Conservation (phyloP, 2,329 filamentous ascomycete species). For the Penicillium sp. region DNA sequence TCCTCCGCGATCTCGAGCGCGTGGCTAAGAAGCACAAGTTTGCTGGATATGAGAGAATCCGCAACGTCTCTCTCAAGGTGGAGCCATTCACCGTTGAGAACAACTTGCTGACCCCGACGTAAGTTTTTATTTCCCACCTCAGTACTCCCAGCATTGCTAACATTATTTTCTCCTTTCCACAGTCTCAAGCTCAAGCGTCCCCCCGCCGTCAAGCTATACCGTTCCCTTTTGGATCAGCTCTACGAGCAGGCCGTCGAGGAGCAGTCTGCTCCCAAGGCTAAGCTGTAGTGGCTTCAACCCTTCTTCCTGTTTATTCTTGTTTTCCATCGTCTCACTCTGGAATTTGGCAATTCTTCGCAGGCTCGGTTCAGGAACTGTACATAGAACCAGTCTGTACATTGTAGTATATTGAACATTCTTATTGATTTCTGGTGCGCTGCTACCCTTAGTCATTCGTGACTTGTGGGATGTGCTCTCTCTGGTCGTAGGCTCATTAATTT, state of each 20-base stretch:
- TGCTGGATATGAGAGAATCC: constrained; percentile 83
- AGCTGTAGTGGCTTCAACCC: constrained; percentile 31
- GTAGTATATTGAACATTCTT: constrained; percentile 14
- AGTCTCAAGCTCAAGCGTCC: constrained; percentile 72
- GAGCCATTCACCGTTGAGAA: constrained; percentile 95
- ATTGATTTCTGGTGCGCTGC: not conserved
- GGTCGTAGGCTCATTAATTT: not conserved
- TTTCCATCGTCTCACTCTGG: not conserved
- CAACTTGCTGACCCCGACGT: constrained; percentile 62
- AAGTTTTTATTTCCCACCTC: constrained; percentile 41
- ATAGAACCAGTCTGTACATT: constrained; percentile 10
- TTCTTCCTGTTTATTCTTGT: not conserved
- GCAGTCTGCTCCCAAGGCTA: constrained; percentile 39
- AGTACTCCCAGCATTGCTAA: constrained; percentile 16
- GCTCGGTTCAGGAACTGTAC: constrained; percentile 7
- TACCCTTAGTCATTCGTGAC: too few species aligned
- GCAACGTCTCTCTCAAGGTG: constrained; percentile 68
- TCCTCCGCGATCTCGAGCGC: constrained; percentile 73
- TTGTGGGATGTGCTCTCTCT: not conserved
- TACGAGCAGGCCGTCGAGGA: constrained; percentile 56
- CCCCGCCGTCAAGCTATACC: constrained; percentile 62
- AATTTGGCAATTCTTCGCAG: constrained; percentile 3
- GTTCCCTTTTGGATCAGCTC: constrained; percentile 57
- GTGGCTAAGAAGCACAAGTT: constrained; percentile 83
- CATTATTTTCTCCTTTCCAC: not conserved